These are phyloP conservation scores for Coprinopsis sp. DNA, from an alignment of 768 basidiomycete species.

Conservation along the genomic window DNA sequence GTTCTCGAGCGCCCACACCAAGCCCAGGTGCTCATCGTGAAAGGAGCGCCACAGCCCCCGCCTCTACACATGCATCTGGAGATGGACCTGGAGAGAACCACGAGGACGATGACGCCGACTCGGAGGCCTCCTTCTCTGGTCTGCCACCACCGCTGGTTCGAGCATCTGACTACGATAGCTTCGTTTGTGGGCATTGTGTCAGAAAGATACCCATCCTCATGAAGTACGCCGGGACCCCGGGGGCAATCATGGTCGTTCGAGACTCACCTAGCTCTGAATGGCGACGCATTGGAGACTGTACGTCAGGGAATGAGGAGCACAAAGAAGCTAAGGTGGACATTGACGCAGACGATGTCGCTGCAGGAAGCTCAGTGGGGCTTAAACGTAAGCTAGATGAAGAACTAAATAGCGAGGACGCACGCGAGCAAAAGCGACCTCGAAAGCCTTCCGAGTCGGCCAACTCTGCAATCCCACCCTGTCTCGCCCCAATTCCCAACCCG, in stretches of 20 bases:
- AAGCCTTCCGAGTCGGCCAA: slow-evolving; percentile 16
- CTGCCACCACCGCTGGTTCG: slow-evolving; percentile 66
- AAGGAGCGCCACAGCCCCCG: slow-evolving; percentile 3
- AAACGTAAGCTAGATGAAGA: slow-evolving; percentile 52
- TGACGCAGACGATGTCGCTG: slow-evolving; percentile 24
- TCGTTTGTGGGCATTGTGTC: slow-evolving; percentile 74
- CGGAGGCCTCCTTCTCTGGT: slow-evolving; percentile 58
- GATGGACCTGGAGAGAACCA: background rate
- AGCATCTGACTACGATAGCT: slow-evolving; percentile 66
- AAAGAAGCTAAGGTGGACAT: slow-evolving; percentile 24
- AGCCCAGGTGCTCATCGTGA: slow-evolving; percentile 15
- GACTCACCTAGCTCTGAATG: slow-evolving; percentile 42
- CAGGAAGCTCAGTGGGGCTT: slow-evolving; percentile 23
- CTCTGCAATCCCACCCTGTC: slow-evolving; percentile 34
- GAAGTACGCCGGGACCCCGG: slow-evolving; percentile 64
- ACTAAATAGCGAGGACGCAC: slow-evolving; percentile 22
- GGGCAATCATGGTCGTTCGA: slow-evolving; percentile 64
- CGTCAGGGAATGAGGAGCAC: slow-evolving; percentile 6
- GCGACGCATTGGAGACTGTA: slow-evolving; percentile 41
- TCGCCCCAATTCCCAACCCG: slow-evolving; percentile 49
- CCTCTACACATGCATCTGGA: too few relatives aligned
- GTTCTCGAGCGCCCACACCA: slow-evolving; percentile 40
- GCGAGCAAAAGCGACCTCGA: slow-evolving; percentile 35
- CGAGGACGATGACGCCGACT: slow-evolving; percentile 40
- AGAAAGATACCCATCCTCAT: slow-evolving; percentile 45